Evolutionary conservation across 2,329 filamentous ascomycete genomes (phyloP).

Genomic region (Chalaropsis ovoidea): DNA sequence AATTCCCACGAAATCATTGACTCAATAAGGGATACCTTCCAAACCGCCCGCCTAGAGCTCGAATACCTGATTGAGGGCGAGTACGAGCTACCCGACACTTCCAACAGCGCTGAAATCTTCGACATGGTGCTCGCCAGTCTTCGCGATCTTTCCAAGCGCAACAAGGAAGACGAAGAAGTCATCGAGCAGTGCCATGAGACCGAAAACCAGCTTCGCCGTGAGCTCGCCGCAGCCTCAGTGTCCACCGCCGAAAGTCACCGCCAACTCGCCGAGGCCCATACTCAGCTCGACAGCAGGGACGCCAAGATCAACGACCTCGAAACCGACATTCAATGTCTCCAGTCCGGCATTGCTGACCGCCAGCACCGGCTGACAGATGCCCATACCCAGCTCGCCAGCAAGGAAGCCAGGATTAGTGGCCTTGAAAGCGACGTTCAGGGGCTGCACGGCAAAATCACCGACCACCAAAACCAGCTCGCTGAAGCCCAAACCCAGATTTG

Average conservation of each 20-base stretch:
- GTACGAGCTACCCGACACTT: constrained; percentile 42
- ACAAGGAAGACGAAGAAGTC: constrained; percentile 41
- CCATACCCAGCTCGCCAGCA: constrained; percentile 32
- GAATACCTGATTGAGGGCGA: constrained; percentile 54
- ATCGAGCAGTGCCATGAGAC: constrained; percentile 52
- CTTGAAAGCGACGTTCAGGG: constrained; percentile 43
- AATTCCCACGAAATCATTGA: constrained; percentile 42
- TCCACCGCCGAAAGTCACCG: constrained; percentile 41
- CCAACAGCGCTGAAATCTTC: constrained; percentile 46
- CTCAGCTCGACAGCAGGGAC: constrained; percentile 34
- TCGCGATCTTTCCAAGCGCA: constrained; percentile 39
- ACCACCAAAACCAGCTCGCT: constrained; percentile 36
- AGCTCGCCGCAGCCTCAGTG: constrained; percentile 44
- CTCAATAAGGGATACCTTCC: constrained; percentile 42
- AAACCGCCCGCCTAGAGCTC: constrained; percentile 48
- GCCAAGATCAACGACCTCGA: constrained; percentile 40
- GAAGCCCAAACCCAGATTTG: constrained; percentile 32
- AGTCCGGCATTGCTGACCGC: constrained; percentile 40
- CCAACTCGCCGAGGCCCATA: constrained; percentile 34
- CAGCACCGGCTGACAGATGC: constrained; percentile 35
- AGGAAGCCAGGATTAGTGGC: constrained; percentile 36
- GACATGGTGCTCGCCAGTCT: constrained; percentile 45
- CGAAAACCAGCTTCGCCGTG: constrained; percentile 46
- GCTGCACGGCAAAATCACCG: constrained; percentile 42
- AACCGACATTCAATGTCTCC: constrained; percentile 41